Evolutionary conservation across 2,329 filamentous ascomycete species (phyloP), one percentile per base, ranked within the genome.

Genomic region (Pseudocercospora fijiensis): DNA sequence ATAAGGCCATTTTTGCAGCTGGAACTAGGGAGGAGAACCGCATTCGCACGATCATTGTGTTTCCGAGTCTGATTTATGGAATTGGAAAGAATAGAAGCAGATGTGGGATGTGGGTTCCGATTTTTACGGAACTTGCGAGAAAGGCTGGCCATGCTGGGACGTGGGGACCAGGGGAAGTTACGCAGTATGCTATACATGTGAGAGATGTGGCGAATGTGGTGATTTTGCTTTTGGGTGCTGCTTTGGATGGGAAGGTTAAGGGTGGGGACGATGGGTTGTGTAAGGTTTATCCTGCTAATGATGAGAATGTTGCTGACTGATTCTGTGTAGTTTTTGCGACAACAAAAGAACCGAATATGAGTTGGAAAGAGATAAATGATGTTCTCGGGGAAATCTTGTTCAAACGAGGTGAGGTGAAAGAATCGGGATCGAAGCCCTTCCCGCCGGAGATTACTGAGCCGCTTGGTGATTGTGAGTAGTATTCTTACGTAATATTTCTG

Each of bases 241-340:
- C 52, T 4, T 33, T 56, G n/a, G 52, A 56, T 1, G 52, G 27
- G 18, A 27, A 11, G 20, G 52, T 56, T 2, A 30, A 56, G 9
- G 52, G 52, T 56, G 52, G 52, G 10, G 18, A 33, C n/a, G 52
- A 56, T 33, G 52, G 52, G 6, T 27, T 56, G n/a, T 56, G 43
- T 47, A 13, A 47, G 43, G 16, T 8, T 11, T 37, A 37, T n/a
- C 13, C 2, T 37, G 30, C 30, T 2, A n/a, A 16, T 37, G 30
- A 33, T 33, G 30, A 33, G 3, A 13, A 33, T 10, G 7, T 30
- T 30, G 11, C 28, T 30, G 28, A 30, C 28, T 30, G 28, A 9
- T 9, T 9, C 8, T 33, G 30, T 16, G 10, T 22, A 47, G 43
- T 56, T 22, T 56, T 56, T 9, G 52, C 27, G 18, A 30, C 52